Evolutionary conservation across 192 early-diverging fungal genomes (phyloP).

Genomic region (Rhizophagus prolifer): DNA sequence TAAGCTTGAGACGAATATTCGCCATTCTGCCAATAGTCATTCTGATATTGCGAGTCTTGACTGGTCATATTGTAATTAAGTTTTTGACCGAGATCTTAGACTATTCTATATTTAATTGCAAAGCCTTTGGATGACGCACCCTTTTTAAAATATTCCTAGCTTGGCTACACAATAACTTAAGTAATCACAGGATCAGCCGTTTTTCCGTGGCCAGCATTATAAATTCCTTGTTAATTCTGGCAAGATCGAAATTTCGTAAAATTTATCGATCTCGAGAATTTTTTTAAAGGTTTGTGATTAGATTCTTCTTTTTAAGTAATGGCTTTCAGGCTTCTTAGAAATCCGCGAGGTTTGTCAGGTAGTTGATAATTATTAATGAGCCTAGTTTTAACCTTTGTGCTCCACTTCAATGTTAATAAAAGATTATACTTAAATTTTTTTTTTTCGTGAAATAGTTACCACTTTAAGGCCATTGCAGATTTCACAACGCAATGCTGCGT

Average conservation of each 20-base stretch:
- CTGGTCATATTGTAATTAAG: neutral
- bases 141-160: no score
- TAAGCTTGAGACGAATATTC: neutral
- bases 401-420: neutral
- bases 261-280: neutral
- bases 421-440: neutral
- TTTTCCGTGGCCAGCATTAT: no score
- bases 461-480: neutral
- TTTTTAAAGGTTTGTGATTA: neutral
- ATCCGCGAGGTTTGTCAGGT: neutral
- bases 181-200: no score
- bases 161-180: no score
- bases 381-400: no score
- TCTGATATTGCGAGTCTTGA: neutral
- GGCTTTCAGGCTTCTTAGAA: neutral
- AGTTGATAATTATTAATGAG: neutral
- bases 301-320: neutral
- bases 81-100: neutral
- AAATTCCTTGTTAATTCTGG: no score
- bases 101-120: neutral
- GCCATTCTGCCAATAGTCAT: constrained; percentile 5
- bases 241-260: no score
- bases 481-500: neutral
- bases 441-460: neutral
- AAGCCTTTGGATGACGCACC: no score